Conservation (phyloP, 805 yeast species). For the Candida corydali region DNA sequence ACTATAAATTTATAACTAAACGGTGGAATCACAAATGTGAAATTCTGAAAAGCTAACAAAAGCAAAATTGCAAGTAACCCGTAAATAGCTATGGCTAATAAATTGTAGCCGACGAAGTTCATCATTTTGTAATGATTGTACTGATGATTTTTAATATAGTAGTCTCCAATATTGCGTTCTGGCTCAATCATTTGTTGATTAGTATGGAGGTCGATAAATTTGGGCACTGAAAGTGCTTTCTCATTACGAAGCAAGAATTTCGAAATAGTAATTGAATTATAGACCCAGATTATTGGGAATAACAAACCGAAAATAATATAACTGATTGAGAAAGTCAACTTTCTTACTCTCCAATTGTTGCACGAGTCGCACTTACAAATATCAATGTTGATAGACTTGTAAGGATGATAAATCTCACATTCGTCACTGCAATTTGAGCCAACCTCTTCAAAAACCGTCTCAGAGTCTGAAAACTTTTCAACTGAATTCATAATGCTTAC, state of each 20-base stretch:
- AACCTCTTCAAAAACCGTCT: background rate
- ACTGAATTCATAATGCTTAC: conserved; percentile 1
- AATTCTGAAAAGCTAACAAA: background rate
- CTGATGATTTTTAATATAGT: conserved; percentile 7
- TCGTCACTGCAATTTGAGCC: too few relatives aligned
- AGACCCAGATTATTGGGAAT: conserved; percentile 19
- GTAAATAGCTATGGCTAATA: conserved; percentile 10
- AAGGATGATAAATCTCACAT: background rate
- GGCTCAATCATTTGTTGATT: background rate
- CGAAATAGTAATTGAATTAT: conserved; percentile 8
- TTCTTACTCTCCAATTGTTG: conserved; percentile 3
- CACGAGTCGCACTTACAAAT: conserved; percentile 11
- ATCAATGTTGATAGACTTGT: conserved; percentile 4
- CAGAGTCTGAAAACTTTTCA: background rate
- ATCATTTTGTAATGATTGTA: conserved; percentile 5
- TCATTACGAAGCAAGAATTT: conserved; percentile 6
- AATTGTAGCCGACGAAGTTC: conserved; percentile 8
- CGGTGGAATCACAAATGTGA: conserved; percentile 4
- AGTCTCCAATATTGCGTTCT: background rate
- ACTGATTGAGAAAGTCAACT: background rate
- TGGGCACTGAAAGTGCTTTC: conserved; percentile 9
- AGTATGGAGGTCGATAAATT: conserved; percentile 9
- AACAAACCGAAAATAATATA: conserved; percentile 15
- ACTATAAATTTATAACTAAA: background rate
- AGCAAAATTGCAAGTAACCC: conserved; percentile 3